Evolutionary conservation across 768 basidiomycete species (phyloP), one percentile per base, ranked within the genome.

Genomic region (Russula olivacea): DNA sequence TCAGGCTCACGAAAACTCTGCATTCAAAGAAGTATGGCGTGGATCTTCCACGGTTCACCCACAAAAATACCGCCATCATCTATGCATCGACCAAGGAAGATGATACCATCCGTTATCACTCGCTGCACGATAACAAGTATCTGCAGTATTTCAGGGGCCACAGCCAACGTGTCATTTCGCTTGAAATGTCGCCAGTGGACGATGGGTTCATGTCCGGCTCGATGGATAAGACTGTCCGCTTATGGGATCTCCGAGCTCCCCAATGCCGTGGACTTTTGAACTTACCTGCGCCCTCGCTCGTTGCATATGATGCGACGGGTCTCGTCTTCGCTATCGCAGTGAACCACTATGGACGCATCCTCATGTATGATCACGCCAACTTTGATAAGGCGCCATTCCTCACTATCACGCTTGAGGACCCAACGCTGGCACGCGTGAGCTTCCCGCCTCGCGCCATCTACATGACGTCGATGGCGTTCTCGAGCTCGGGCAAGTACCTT

Each of bases 21-120:
- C 84, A 88, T 69, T 98, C 95, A 0, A 94, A 95, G 75, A 99
- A 99, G 74, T 99, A 98, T 73, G 97, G 97, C 1, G 89, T 94
- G 50, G 92, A 96, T 74, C 81, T 95, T 21, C 92, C 94, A 23
- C 85, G 96, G 3, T 97, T 98, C 70, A 98, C 96, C 0, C 97
- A 98, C 77, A 91, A 90, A 72, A 87, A 83, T 68, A 84, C 86
- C 0, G 84, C 88, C 3, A 87, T 98, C 52, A 72, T 98, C 3
- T 86, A 98, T 70, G 90, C 95, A 9, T 95, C 92, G 5, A 98
- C 95, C 19, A 98, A 96, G 73, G 91, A 90, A 73, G 91, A 98
- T 73, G 92, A 98, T 72, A 93, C 90, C 0, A 83, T 98, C 68
- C 85, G 97, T 50, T 98, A 98, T 74, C 92, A 96, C 69, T 95